These are phyloP conservation scores for Colletotrichum sansevieriae DNA, from an alignment of 2,329 filamentous ascomycete species.

Conservation along the genomic window DNA sequence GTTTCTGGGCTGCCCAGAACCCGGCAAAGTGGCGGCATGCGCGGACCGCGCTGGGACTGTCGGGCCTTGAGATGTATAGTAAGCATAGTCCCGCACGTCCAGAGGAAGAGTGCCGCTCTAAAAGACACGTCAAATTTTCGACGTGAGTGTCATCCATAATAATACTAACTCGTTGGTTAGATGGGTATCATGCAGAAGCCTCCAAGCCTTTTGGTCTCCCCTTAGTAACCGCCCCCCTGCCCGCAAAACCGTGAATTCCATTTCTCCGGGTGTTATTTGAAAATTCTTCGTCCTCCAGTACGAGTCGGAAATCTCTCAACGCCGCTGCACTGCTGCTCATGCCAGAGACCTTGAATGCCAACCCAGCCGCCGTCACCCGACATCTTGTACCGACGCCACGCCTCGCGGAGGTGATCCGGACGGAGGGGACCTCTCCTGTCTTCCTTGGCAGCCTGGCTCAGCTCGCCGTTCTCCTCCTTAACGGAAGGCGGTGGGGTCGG, in stretches of 20 bases:
- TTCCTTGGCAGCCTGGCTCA: constrained; percentile 50
- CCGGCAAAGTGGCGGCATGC: constrained; percentile 9
- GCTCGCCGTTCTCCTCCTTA: constrained; percentile 46
- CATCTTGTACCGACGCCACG: constrained; percentile 75
- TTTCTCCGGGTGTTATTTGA: constrained; percentile 56
- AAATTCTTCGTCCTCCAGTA: constrained; percentile 65
- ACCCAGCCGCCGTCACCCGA: constrained; percentile 73
- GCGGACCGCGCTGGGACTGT: constrained; percentile 18
- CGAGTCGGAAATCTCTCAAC: constrained; percentile 70
- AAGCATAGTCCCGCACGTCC: background rate
- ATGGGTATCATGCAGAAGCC: constrained; percentile 37
- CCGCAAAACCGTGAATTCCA: background rate
- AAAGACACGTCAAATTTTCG: constrained; percentile 15
- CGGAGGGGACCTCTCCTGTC: constrained; percentile 70
- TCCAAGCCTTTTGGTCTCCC: background rate
- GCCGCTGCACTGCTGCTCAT: constrained; percentile 70
- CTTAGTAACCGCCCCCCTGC: background rate
- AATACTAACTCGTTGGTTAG: constrained; percentile 29
- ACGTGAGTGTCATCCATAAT: constrained; percentile 19
- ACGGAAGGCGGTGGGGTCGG: constrained; percentile 57
- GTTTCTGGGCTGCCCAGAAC: background rate
- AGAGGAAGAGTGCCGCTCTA: background rate
- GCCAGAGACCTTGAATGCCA: constrained; percentile 71
- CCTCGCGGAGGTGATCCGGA: constrained; percentile 81
- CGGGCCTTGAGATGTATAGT: constrained; percentile 4